phyloP scores from a whole-genome alignment of 495 filamentous ascomycete genomes.

The Tuber magnatum region DNA sequence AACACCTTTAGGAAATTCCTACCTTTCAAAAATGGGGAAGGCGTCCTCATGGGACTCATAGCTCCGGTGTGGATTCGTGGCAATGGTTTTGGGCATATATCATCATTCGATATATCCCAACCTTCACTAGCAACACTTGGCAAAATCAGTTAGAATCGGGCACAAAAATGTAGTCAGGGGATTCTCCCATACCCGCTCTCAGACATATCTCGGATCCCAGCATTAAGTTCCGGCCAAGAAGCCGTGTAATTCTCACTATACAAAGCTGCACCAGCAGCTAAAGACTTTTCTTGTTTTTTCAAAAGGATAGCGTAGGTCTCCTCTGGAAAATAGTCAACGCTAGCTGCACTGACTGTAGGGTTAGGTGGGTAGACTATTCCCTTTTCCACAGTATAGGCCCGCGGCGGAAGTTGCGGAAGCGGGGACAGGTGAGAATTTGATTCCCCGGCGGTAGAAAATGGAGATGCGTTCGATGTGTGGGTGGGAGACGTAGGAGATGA shows the following conservation, averaged over 20 bases:
- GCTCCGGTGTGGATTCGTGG: not conserved
- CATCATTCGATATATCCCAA: not conserved
- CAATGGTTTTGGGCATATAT: not conserved
- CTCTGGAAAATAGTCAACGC: not conserved
- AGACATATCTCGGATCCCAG: not conserved
- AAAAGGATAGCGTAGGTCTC: not conserved
- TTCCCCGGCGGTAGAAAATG: not conserved
- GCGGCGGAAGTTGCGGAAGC: not conserved
- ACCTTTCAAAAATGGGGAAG: not conserved
- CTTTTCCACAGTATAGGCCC: not conserved
- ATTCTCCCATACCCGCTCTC: not conserved
- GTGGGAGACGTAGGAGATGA: not conserved
- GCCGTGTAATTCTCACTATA: not conserved
- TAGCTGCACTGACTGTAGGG: not conserved
- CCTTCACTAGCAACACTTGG: not conserved
- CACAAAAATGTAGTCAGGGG: not conserved
- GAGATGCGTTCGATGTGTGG: not conserved
- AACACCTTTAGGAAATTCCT: not conserved
- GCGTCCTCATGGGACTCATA: not conserved
- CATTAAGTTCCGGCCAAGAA: not conserved
- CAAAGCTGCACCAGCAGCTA: not conserved
- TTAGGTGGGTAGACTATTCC: not conserved
- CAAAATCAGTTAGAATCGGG: not conserved
- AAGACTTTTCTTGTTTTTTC: not conserved
- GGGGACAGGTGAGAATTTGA: not conserved